phyloP scores from a whole-genome alignment of 2,329 filamentous ascomycete species.

The Eutypella sp. region DNA sequence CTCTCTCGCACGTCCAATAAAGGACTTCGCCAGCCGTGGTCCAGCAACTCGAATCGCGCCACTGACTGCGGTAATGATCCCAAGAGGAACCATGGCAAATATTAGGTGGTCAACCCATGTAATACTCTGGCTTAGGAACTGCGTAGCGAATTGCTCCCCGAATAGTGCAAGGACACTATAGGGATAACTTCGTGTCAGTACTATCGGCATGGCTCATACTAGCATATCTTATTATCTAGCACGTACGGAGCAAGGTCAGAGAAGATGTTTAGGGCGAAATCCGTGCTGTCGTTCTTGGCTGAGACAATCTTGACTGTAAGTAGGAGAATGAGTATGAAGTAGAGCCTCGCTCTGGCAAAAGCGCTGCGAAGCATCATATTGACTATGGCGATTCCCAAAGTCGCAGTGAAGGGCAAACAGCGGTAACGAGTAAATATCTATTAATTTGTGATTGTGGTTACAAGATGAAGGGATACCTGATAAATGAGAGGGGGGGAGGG shows the following conservation, averaged over 20 bases:
- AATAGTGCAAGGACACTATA: background rate
- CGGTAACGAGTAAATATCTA: too few relatives aligned
- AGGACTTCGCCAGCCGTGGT: background rate
- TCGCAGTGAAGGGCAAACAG: too few relatives aligned
- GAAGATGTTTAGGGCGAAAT: background rate
- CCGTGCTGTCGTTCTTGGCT: background rate
- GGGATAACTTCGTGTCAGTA: background rate
- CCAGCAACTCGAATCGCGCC: background rate
- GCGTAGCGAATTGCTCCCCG: background rate
- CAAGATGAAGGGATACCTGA: too few relatives aligned
- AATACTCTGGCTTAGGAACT: background rate
- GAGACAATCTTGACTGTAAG: too few relatives aligned
- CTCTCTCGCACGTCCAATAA: background rate
- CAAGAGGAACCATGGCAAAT: background rate
- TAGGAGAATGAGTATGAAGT: too few relatives aligned
- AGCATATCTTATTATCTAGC: background rate
- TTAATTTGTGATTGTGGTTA: too few relatives aligned
- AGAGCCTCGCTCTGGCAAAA: too few relatives aligned
- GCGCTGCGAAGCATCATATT: too few relatives aligned
- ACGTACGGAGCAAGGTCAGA: background rate
- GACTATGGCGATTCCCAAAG: too few relatives aligned
- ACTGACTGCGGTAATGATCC: background rate
- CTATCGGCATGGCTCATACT: background rate
- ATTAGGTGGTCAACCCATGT: background rate
- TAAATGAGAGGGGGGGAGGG: too few relatives aligned